Conservation (phyloP, 192 early-diverging fungal species). For the Podila epicladia region DNA sequence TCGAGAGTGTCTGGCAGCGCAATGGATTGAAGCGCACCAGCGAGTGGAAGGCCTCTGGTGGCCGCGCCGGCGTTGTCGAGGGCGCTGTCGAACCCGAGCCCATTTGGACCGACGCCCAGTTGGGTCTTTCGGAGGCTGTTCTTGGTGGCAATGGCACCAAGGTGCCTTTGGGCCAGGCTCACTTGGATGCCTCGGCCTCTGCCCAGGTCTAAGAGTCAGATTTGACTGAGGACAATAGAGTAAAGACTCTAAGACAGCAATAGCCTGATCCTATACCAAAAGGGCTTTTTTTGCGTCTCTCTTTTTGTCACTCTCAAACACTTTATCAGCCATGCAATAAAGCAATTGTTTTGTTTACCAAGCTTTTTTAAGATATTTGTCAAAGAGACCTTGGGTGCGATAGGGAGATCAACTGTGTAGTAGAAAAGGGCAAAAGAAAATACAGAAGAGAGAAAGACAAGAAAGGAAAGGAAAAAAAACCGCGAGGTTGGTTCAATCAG, state of each 20-base stretch:
- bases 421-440: too few species aligned
- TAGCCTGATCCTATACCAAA: too few species aligned
- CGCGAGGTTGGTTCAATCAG: not conserved
- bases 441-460: not conserved
- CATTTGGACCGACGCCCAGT: conserved; percentile 68
- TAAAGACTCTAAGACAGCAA: too few species aligned
- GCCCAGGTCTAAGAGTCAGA: conserved; percentile 18
- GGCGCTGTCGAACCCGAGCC: conserved; percentile 56
- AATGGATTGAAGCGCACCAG: conserved; percentile 84
- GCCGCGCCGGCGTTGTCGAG: conserved; percentile 89
- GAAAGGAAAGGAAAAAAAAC: not conserved
- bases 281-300: too few species aligned
- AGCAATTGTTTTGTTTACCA: too few species aligned
- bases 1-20: conserved; percentile 89
- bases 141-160: conserved; percentile 10
- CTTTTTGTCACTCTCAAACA: too few species aligned
- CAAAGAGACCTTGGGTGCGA: too few species aligned
- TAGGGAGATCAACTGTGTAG: too few species aligned
- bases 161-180: not conserved
- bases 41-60: conserved; percentile 89
- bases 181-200: conserved; percentile 3
- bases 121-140: conserved; percentile 32
- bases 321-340: too few species aligned
- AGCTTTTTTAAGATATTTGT: too few species aligned
- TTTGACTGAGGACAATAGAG: too few species aligned